Evolutionary conservation across 2,329 filamentous ascomycete species (phyloP).

Genomic region (Colletotrichum tofieldiae): DNA sequence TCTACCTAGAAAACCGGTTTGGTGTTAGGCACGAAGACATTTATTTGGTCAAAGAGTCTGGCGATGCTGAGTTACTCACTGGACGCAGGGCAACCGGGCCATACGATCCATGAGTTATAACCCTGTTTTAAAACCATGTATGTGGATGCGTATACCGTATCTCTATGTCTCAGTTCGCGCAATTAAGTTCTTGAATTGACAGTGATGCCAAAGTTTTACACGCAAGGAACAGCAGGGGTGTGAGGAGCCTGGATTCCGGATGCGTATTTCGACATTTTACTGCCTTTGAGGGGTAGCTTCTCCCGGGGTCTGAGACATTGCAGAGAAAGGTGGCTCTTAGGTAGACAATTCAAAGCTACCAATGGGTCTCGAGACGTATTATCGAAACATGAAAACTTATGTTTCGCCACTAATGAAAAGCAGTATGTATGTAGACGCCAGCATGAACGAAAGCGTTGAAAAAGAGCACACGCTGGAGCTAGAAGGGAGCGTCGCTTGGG

Average conservation of each 20-base stretch:
- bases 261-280: not conserved
- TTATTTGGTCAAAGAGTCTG: constrained; percentile 68
- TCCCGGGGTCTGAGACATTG: not conserved
- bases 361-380: too few relatives aligned
- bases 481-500: not conserved
- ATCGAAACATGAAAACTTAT: too few relatives aligned
- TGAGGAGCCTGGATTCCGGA: not conserved
- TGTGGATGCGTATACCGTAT: not conserved
- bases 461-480: not conserved
- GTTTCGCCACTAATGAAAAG: fast-evolving
- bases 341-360: not conserved
- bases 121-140: not conserved
- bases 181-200: not conserved
- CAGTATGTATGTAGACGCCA: too few relatives aligned
- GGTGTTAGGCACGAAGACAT: constrained; percentile 76
- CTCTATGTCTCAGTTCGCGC: not conserved
- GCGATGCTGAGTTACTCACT: constrained; percentile 69
- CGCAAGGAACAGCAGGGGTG: not conserved
- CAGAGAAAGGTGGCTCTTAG: fast-evolving
- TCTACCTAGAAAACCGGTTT: constrained; percentile 73
- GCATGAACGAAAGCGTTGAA: too few relatives aligned
- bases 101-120: constrained; percentile 62
- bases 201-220: not conserved
- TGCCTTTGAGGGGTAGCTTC: not conserved
- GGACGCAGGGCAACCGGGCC: constrained; percentile 66